Percentiles rank a stretch among this genome's conserved stretches.
Evolutionary conservation across 768 basidiomycete species (phyloP).

Genomic region (Pilatotrama ljubarskyi): DNA sequence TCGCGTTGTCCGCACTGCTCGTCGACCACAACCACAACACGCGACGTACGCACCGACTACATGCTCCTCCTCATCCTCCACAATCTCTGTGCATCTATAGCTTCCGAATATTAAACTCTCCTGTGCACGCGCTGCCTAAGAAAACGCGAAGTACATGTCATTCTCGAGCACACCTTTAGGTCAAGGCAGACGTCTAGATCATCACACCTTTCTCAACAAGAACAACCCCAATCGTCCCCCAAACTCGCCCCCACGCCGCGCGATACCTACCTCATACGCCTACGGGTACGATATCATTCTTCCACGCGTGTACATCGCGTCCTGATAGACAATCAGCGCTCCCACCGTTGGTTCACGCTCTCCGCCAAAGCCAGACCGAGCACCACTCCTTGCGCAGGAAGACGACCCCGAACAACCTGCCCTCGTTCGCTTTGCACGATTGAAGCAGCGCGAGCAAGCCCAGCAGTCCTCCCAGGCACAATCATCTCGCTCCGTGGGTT

Average conservation of each 20-base stretch:
- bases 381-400: conserved; percentile 37
- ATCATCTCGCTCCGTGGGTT: conserved; percentile 27
- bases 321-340: conserved; percentile 43
- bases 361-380: conserved; percentile 51
- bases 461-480: conserved; percentile 21
- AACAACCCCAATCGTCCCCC: conserved; percentile 33
- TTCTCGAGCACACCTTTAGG: conserved; percentile 82
- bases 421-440: conserved; percentile 47
- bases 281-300: conserved; percentile 55
- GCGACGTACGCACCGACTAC: conserved; percentile 21
- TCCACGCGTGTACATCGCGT: conserved; percentile 25
- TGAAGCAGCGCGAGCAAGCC: conserved; percentile 46
- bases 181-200: conserved; percentile 86
- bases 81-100: conserved; percentile 3
- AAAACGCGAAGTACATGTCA: conserved; percentile 60
- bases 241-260: conserved; percentile 37
- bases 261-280: conserved; percentile 62
- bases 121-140: conserved; percentile 7
- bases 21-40: conserved; percentile 22
- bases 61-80: conserved; percentile 11
- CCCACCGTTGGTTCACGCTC: conserved; percentile 57
- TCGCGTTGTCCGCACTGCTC: conserved; percentile 8
- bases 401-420: conserved; percentile 48
- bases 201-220: conserved; percentile 74
- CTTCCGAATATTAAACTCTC: neutral